Evolutionary conservation across 345 rosid genomes (phyloP), one percentile per base, ranked within the genome.

Genomic region (Eucalyptus marginata): DNA sequence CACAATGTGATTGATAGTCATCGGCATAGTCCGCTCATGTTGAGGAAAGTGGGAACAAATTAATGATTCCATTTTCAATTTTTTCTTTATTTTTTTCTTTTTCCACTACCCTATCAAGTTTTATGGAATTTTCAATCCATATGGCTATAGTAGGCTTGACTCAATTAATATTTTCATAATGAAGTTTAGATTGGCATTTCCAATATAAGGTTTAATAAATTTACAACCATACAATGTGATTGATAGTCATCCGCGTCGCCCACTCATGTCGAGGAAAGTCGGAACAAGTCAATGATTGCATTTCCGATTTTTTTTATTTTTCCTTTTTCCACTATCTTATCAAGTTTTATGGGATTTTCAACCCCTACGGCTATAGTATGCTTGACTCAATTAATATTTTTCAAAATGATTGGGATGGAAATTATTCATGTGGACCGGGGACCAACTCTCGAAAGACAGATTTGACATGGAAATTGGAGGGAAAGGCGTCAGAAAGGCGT

Each of bases 381-480:
- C 29, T 58, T 50, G 62, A 49, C 83, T 76, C 83, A 40, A 40
- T 40, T 76, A 76, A 40, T 76, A 4, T 76, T 36, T 71, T 40
- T 20, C 4, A 22, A 40, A 76, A 76, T 76, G 83, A 76, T 76
- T 76, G 83, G 83, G 20, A 40, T 76, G 83, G 83, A 76, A 0
- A 76, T 40, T 40, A 76, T 76, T 43, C 47, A 76, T 40, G 83
- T 76, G 83, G 83, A 40, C 83, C 46, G 46, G 27, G 46, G 46
- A 71, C 83, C 83, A 76, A 43, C 47, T 40, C 47, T 36, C 13
- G 27, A 22, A 40, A 76, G 83, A 36, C 83, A 40, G 83, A 76
- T 40, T 76, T 36, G 83, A 76, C 83, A 76, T 76, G 83, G 83
- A 76, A 76, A 40, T 76, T 40, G 83, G 83, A 76, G 83, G 83